Percentiles rank a stretch among this genome's conserved stretches.
These are phyloP conservation scores for Hysterangium stoloniferum DNA, from an alignment of 768 basidiomycete species.

Conservation along the genomic window DNA sequence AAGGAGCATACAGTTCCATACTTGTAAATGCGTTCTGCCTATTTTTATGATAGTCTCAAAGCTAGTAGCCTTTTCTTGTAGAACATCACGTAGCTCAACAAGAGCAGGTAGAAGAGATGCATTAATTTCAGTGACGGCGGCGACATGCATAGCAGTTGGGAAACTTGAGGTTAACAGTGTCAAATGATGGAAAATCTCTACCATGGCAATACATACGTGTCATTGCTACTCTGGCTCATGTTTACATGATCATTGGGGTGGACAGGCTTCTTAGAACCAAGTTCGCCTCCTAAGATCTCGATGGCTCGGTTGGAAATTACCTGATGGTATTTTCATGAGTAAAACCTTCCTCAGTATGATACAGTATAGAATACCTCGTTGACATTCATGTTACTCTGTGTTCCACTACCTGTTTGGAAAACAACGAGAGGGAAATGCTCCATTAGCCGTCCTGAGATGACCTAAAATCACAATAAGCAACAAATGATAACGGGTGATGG, in stretches of 20 bases:
- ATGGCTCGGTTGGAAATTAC: slow-evolving; percentile 99
- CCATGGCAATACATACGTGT: slow-evolving; percentile 60
- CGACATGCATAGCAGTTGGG: slow-evolving; percentile 98
- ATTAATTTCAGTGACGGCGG: slow-evolving; percentile 85
- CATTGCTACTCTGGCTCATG: slow-evolving; percentile 98
- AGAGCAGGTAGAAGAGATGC: slow-evolving; percentile 78
- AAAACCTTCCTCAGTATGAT: not conserved
- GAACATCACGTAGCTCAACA: slow-evolving; percentile 71
- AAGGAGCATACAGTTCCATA: slow-evolving; percentile 17
- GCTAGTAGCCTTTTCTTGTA: slow-evolving; percentile 71
- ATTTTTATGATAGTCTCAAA: slow-evolving; percentile 97
- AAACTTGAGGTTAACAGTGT: slow-evolving; percentile 45
- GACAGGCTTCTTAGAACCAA: slow-evolving; percentile 94
- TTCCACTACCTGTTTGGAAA: slow-evolving; percentile 98
- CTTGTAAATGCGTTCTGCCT: slow-evolving; percentile 93
- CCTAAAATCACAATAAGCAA: slow-evolving; percentile 37
- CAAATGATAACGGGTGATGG: too few relatives aligned
- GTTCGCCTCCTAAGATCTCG: slow-evolving; percentile 88
- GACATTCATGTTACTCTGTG: slow-evolving; percentile 98
- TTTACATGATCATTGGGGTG: slow-evolving; percentile 99
- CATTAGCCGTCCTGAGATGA: slow-evolving; percentile 89
- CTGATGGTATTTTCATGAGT: slow-evolving; percentile 29
- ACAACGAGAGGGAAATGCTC: slow-evolving; percentile 98
- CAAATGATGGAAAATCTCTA: not conserved
- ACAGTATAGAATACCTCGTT: slow-evolving; percentile 67